Evolutionary conservation across 495 filamentous ascomycete genomes (phyloP).

Genomic region (Sordaria brevicollis): DNA sequence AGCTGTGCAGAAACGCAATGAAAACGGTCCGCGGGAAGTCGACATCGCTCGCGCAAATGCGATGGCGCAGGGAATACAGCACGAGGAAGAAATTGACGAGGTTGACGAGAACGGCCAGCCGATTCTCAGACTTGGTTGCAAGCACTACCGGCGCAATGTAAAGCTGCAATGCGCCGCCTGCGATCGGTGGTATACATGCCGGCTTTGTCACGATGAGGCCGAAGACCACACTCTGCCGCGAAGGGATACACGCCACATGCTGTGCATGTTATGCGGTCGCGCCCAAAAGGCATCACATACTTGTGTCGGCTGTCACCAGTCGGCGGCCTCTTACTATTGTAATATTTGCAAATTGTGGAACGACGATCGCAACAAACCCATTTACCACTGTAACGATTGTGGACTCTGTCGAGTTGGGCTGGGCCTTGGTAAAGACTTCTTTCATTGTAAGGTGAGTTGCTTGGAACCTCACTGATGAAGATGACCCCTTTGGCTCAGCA

Average conservation of each 20-base stretch:
- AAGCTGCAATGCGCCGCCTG: conserved; percentile 89
- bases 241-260: conserved; percentile 83
- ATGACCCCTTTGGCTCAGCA: background rate
- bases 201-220: conserved; percentile 83
- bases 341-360: conserved; percentile 95
- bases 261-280: conserved; percentile 91
- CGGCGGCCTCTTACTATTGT: conserved; percentile 88
- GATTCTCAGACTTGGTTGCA: conserved; percentile 55
- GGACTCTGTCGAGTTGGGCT: conserved; percentile 88
- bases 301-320: conserved; percentile 65
- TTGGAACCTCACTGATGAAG: background rate
- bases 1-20: conserved; percentile 6
- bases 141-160: conserved; percentile 91
- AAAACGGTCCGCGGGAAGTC: background rate
- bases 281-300: conserved; percentile 73
- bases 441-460: conserved; percentile 81
- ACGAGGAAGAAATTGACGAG: conserved; percentile 29
- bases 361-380: conserved; percentile 78
- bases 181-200: conserved; percentile 87
- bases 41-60: conserved; percentile 6
- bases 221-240: conserved; percentile 78
- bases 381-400: conserved; percentile 95
- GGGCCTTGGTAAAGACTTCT: conserved; percentile 91
- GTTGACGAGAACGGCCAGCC: conserved; percentile 33
- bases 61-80: background rate